phyloP scores from a whole-genome alignment of 1,284 basidiomycete species.

The Stereum hirsutum region DNA sequence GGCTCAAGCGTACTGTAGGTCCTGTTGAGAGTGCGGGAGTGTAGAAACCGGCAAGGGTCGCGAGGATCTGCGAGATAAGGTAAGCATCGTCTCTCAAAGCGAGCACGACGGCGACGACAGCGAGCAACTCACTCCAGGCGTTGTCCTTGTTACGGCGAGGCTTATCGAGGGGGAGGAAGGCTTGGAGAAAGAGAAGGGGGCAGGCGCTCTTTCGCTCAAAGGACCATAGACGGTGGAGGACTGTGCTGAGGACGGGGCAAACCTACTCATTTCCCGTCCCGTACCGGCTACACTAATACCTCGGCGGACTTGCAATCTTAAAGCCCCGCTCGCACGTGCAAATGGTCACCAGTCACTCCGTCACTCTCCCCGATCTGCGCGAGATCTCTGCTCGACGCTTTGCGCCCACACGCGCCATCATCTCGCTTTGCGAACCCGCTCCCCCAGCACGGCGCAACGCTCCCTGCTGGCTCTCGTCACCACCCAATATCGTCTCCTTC shows the following conservation, averaged over 20 bases:
- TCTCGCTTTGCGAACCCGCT: no score
- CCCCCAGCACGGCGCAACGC: no score
- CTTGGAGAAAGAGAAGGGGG: slow-evolving; percentile 22
- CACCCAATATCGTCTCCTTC: no score
- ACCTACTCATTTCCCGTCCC: background rate
- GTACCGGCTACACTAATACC: background rate
- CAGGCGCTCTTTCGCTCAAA: slow-evolving; percentile 12
- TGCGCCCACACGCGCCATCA: no score
- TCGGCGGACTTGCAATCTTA: background rate
- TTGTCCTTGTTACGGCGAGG: slow-evolving; percentile 71
- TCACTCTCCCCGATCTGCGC: no score
- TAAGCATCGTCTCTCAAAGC: slow-evolving; percentile 5
- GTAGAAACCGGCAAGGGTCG: slow-evolving; percentile 88
- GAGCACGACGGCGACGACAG: slow-evolving; percentile 5
- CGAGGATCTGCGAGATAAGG: slow-evolving; percentile 55
- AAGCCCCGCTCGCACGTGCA: no score
- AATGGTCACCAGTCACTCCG: no score
- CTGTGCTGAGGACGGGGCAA: background rate
- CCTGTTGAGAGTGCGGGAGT: slow-evolving; percentile 30
- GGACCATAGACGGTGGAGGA: slow-evolving; percentile 12
- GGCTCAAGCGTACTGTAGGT: slow-evolving; percentile 56
- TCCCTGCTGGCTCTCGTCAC: no score
- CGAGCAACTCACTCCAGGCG: slow-evolving; percentile 55
- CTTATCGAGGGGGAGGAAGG: slow-evolving; percentile 28
- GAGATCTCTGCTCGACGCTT: no score